Evolutionary conservation across 768 basidiomycete genomes (phyloP).

Genomic region (Omphalotus guepiniiformis): DNA sequence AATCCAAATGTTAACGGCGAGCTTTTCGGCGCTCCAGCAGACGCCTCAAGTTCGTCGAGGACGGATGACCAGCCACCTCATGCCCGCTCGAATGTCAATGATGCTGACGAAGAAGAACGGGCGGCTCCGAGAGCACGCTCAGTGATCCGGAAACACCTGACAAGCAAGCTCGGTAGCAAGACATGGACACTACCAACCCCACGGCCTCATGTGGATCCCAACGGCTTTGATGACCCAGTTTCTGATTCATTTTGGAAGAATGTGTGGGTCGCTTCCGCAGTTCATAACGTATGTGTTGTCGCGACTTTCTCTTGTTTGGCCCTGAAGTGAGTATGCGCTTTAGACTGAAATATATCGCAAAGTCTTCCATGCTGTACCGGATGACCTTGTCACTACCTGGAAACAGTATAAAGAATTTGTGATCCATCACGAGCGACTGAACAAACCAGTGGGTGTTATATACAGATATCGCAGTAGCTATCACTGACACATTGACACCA

Average conservation of each 20-base stretch:
- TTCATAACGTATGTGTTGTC: conserved; percentile 69
- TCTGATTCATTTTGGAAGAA: conserved; percentile 85
- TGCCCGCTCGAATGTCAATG: conserved; percentile 38
- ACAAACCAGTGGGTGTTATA: conserved; percentile 52
- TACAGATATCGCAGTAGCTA: background rate
- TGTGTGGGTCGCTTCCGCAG: conserved; percentile 83
- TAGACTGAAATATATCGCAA: conserved; percentile 95
- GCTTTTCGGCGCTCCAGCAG: conserved; percentile 52
- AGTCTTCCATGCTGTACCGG: conserved; percentile 91
- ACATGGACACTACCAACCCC: conserved; percentile 61
- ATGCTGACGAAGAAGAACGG: conserved; percentile 45
- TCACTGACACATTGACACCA: conserved; percentile 26
- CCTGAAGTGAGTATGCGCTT: conserved; percentile 11
- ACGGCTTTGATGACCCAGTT: conserved; percentile 87
- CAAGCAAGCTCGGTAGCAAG: conserved; percentile 46
- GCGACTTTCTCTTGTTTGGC: background rate
- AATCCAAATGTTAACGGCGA: conserved; percentile 35
- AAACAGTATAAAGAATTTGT: conserved; percentile 90
- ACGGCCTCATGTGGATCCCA: conserved; percentile 68
- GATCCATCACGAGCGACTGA: conserved; percentile 67
- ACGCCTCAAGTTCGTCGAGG: conserved; percentile 37
- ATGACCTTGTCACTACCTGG: conserved; percentile 92
- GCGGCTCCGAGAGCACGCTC: conserved; percentile 44
- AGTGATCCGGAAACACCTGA: conserved; percentile 50
- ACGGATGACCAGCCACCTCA: conserved; percentile 45